Percentiles rank a stretch among this genome's conserved stretches.
Conservation (phyloP, 1,139 yeast species). For the Pneumocystis wakefieldiae region DNA sequence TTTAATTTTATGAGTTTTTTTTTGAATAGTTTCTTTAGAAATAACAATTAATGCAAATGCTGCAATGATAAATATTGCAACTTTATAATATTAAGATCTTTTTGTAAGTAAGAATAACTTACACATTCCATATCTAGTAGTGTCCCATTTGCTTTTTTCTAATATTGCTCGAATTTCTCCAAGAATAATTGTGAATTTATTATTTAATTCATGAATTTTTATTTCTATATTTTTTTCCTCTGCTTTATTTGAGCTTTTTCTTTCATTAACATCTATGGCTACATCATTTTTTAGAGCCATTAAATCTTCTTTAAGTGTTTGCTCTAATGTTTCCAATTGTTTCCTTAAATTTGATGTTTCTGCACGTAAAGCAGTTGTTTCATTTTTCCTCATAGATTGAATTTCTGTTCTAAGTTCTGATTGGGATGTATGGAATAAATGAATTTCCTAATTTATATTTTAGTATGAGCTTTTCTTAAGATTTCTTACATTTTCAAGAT, state of each 20-base stretch:
- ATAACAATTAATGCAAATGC: neutral
- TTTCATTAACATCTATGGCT: conserved; percentile 73
- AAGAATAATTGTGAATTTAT: conserved; percentile 52
- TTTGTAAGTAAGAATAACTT: neutral
- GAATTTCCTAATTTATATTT: conserved; percentile 21
- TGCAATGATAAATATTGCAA: neutral
- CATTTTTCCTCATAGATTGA: conserved; percentile 54
- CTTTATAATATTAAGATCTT: neutral
- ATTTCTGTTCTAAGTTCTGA: conserved; percentile 74
- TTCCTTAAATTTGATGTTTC: conserved; percentile 57
- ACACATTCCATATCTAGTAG: neutral
- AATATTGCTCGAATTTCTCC: conserved; percentile 9
- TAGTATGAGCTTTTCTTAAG: neutral
- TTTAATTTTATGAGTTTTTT: neutral
- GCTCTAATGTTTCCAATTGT: conserved; percentile 54
- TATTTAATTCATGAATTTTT: conserved; percentile 68
- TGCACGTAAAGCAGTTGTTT: conserved; percentile 52
- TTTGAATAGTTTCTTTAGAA: neutral
- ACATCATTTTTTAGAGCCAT: conserved; percentile 57
- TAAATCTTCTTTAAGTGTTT: conserved; percentile 59
- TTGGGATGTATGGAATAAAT: conserved; percentile 83
- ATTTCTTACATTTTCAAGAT: conserved; percentile 14
- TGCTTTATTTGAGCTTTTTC: conserved; percentile 69
- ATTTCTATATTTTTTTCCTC: conserved; percentile 56
- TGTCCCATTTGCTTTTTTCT: conserved; percentile 9